A percentile compares a stretch with the other conserved stretches of the same genome.
Conservation (phyloP, 2,329 filamentous ascomycete genomes). For the Penicillium sp. region DNA sequence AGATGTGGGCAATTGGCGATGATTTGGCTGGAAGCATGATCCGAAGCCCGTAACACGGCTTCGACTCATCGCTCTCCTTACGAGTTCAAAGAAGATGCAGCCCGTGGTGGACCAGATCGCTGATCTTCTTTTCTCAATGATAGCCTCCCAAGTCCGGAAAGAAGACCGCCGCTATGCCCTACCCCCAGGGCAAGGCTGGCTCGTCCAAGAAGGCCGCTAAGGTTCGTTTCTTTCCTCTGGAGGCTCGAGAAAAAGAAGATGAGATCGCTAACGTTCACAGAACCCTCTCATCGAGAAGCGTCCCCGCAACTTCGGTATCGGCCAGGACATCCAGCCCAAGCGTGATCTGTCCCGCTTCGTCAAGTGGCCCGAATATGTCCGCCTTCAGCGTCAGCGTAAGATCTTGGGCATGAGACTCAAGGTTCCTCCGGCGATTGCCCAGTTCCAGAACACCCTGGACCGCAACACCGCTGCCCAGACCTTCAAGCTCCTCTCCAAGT, state of each 20-base stretch:
- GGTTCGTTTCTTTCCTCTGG: conserved; percentile 60
- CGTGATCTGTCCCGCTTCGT: conserved; percentile 98
- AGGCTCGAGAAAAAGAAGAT: conserved; percentile 8
- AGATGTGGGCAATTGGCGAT: conserved; percentile 39
- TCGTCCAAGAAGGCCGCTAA: conserved; percentile 89
- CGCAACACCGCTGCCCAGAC: conserved; percentile 94
- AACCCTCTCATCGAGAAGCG: conserved; percentile 99
- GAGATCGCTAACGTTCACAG: conserved; percentile 49
- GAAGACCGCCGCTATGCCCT: conserved; percentile 96
- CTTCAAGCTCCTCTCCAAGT: conserved; percentile 99
- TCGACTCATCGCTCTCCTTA: conserved; percentile 65
- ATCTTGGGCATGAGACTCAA: conserved; percentile 98
- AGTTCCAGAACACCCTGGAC: conserved; percentile 97
- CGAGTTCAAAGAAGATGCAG: conserved; percentile 82
- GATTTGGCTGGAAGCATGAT: conserved; percentile 56
- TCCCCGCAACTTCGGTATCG: conserved; percentile 95
- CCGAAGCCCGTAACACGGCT: conserved; percentile 52
- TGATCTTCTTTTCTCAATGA: conserved; percentile 99
- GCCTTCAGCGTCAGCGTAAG: conserved; percentile 91
- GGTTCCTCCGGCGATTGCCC: conserved; percentile 93
- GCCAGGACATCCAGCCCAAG: conserved; percentile 96
- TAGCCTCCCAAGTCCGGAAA: conserved; percentile 97
- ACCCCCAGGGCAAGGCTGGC: conserved; percentile 88
- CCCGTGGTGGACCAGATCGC: conserved; percentile 72
- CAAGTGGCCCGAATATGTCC: conserved; percentile 99